phyloP scores from a whole-genome alignment of 108 stramenopile genomes.

The Skeletonema grethae region DNA sequence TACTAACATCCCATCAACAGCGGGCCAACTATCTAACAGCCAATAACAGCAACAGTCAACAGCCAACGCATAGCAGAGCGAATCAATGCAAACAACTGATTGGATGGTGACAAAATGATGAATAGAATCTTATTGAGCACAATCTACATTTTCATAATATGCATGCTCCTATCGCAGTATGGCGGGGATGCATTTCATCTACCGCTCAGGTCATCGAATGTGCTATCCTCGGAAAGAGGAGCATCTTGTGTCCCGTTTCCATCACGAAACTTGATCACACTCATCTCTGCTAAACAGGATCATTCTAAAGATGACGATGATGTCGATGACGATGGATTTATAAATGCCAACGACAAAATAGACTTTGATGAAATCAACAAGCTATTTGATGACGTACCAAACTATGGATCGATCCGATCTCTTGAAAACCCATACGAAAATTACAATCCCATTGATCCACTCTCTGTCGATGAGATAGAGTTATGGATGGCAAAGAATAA shows the following conservation, averaged over 20 bases:
- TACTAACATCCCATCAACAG: no score
- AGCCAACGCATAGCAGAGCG: no score
- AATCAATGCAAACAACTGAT: no score
- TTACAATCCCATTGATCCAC: constrained; percentile 12
- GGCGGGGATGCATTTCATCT: neutral
- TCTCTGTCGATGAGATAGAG: constrained; percentile 35
- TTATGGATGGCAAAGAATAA: constrained; percentile 19
- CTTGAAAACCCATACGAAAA: constrained; percentile 22
- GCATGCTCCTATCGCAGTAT: neutral
- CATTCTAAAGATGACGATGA: neutral
- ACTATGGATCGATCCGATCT: constrained; percentile 35
- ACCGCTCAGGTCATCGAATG: neutral
- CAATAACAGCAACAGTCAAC: no score
- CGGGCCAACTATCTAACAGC: no score
- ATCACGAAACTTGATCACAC: neutral
- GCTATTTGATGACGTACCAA: constrained; percentile 29
- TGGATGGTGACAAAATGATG: neutral
- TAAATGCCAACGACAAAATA: constrained; percentile 19
- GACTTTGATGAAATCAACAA: constrained; percentile 35
- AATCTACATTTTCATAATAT: neutral
- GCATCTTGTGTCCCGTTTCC: neutral
- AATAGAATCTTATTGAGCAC: neutral
- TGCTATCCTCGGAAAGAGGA: neutral
- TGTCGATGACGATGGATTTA: constrained; percentile 8
- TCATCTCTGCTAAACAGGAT: neutral